Evolutionary conservation across 1,284 basidiomycete species (phyloP).

Genomic region (Leccinum angustisporum): DNA sequence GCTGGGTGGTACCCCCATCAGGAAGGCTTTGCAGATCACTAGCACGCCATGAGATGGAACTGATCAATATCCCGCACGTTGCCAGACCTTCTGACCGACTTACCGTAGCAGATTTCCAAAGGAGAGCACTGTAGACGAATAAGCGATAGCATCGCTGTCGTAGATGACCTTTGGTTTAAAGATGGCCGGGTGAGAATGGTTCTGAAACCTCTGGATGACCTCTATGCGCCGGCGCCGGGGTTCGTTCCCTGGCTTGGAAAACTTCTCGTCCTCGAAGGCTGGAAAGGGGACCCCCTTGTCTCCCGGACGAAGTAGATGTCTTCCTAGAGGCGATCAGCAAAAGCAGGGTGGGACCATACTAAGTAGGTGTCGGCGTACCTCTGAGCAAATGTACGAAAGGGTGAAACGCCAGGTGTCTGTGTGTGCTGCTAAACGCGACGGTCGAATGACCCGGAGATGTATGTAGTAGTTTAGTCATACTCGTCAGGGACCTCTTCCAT

Average conservation of each 20-base stretch:
- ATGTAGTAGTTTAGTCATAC: too few relatives aligned
- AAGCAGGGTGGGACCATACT: too few relatives aligned
- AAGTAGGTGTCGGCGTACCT: too few relatives aligned
- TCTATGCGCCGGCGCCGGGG: slow-evolving; percentile 28
- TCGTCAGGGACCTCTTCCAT: slow-evolving; percentile 22
- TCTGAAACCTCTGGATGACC: slow-evolving; percentile 37
- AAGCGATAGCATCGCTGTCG: slow-evolving; percentile 43
- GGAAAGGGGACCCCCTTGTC: background rate
- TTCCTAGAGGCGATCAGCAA: too few relatives aligned
- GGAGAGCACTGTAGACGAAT: slow-evolving; percentile 28
- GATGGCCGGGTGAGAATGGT: slow-evolving; percentile 19
- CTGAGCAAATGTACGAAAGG: too few relatives aligned
- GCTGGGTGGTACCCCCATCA: slow-evolving; percentile 25
- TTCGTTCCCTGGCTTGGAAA: background rate
- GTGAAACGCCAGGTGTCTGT: too few relatives aligned
- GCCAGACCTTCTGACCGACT: background rate
- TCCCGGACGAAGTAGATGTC: too few relatives aligned
- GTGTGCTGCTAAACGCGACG: too few relatives aligned
- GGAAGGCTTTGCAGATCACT: slow-evolving; percentile 31
- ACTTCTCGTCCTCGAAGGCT: slow-evolving; percentile 19
- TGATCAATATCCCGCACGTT: background rate
- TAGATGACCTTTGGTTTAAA: slow-evolving; percentile 38
- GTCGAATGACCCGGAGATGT: too few relatives aligned
- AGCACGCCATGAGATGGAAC: slow-evolving; percentile 1
- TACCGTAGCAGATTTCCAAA: slow-evolving; percentile 30